phyloP scores from a whole-genome alignment of 208 protist genomes.

The Kentomonas sorsogonicus region DNA sequence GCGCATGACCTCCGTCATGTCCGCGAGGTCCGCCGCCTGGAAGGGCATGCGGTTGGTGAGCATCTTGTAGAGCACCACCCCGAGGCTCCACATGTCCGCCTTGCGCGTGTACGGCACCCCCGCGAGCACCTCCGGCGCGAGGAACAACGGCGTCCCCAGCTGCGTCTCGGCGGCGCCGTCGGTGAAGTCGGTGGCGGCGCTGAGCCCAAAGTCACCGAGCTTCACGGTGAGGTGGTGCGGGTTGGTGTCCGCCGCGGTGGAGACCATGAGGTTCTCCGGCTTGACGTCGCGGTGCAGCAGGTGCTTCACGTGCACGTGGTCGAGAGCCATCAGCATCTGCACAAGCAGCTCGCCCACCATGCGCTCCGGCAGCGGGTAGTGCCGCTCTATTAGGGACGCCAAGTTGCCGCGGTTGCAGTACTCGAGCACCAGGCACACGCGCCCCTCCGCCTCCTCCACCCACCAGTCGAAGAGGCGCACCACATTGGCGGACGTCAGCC shows the following conservation, averaged over 20 bases:
- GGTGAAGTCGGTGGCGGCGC: constrained; percentile 23
- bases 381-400: constrained; percentile 20
- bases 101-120: constrained; percentile 59
- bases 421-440: constrained; percentile 62
- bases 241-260: background rate
- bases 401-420: constrained; percentile 71
- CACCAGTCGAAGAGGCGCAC: constrained; percentile 44
- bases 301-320: constrained; percentile 66
- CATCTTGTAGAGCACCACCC: constrained; percentile 54
- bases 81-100: constrained; percentile 75
- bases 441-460: constrained; percentile 27
- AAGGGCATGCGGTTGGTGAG: constrained; percentile 62
- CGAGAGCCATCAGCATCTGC: constrained; percentile 63
- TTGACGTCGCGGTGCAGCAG: constrained; percentile 63
- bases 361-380: constrained; percentile 40
- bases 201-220: constrained; percentile 71
- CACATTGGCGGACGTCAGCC: constrained; percentile 48
- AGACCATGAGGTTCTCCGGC: constrained; percentile 51
- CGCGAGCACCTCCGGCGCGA: constrained; percentile 50
- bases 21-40: constrained; percentile 16
- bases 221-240: constrained; percentile 34
- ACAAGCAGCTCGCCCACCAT: constrained; percentile 42
- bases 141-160: constrained; percentile 56
- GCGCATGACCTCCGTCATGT: constrained; percentile 15
- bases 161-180: constrained; percentile 27